A percentile compares a stretch with the other conserved stretches of the same genome.
phyloP scores from a whole-genome alignment of 2,329 filamentous ascomycete genomes.

The Coniochaeta sp. region DNA sequence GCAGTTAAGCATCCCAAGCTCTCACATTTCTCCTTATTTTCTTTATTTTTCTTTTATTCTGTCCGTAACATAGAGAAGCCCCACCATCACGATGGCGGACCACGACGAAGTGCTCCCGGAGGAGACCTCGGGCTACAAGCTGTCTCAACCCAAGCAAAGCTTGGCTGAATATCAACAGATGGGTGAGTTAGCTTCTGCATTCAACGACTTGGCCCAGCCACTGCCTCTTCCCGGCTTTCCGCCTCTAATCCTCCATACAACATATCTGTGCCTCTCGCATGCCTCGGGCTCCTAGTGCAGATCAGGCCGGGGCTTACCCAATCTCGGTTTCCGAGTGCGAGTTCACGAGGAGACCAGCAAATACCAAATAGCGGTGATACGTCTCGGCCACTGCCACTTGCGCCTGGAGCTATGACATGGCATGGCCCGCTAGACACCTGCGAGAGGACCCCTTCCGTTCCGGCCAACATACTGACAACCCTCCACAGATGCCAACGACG shows the following conservation, averaged over 20 bases:
- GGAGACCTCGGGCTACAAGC: constrained; percentile 93
- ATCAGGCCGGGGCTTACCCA: not conserved
- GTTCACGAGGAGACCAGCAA: not conserved
- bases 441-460: not conserved
- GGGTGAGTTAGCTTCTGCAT: constrained; percentile 50
- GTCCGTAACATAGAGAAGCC: not conserved
- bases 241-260: not conserved
- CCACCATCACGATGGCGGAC: constrained; percentile 51
- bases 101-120: constrained; percentile 80
- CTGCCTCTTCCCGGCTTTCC: not conserved
- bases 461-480: not conserved
- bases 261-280: not conserved
- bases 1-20: not conserved
- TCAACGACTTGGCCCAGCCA: not conserved
- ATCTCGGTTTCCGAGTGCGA: no score
- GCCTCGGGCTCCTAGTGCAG: not conserved
- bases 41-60: not conserved
- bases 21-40: not conserved
- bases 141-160: constrained; percentile 93
- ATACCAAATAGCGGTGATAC: not conserved
- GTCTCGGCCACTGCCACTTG: not conserved
- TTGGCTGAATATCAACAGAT: constrained; percentile 90
- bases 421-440: not conserved
- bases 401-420: not conserved
- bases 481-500: constrained; percentile 60